These are phyloP conservation scores for Syzygium aqueum DNA, from an alignment of 345 rosid species.

Conservation along the genomic window DNA sequence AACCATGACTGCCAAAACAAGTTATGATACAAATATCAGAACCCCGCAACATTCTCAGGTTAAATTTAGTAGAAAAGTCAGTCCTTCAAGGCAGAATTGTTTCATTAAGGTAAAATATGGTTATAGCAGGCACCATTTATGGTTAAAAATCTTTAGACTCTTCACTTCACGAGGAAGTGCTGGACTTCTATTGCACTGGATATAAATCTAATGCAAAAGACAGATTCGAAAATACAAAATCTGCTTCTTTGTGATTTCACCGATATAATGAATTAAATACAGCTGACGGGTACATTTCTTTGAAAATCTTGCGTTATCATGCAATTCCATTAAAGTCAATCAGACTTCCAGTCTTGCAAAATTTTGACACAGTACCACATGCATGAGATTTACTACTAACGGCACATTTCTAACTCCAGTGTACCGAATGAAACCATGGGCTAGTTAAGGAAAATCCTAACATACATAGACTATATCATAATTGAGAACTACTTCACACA, in stretches of 20 bases:
- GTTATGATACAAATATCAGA: background rate
- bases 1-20: slow-evolving; percentile 58
- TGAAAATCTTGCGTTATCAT: background rate
- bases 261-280: background rate
- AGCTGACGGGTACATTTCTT: background rate
- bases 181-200: background rate
- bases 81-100: background rate
- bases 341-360: background rate
- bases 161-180: background rate
- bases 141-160: background rate
- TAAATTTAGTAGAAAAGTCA: background rate
- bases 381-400: background rate
- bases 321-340: background rate
- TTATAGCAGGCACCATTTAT: background rate
- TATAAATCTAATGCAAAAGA: background rate
- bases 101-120: background rate
- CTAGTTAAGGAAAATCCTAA: background rate
- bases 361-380: background rate
- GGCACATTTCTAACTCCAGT: background rate
- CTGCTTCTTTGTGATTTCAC: background rate
- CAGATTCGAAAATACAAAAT: background rate
- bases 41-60: background rate
- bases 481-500: background rate
- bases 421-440: background rate
- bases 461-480: background rate